Base-by-base conservation (phyloP, 2,329 filamentous ascomycete genomes). In the Zasmidium angulare region DNA sequence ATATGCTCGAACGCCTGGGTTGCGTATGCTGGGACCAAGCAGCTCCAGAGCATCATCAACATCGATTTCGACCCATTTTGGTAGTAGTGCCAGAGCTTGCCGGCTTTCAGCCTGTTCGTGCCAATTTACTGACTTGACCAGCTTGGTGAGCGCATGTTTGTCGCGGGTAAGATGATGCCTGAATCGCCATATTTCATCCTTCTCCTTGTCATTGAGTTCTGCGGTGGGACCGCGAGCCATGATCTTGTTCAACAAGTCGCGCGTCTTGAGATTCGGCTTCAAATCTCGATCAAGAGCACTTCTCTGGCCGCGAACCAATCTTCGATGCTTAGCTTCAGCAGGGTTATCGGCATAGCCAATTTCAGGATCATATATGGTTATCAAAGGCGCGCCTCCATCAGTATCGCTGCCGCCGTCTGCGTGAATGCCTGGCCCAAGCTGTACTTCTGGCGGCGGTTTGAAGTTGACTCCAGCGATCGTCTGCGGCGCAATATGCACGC, bases 41-140 rank as follows among this genome's bases (percentile, higher is more conserved):
- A 99, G 81, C 74, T 99, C 95, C 48, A 99, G 82, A 19, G 93
- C 95, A 78, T 98, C 95, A 69, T 99, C 96, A 3, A 99, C 88
- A 71, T 98, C 95, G 59, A 99, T 96, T 66, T 96, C 91, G 0
- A 90, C 96, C 95, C 95, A 99, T 68, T 93, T 93, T 0, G 89
- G 86, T 19, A 99, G 82, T 3, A 99, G 86, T 62, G 96, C 91
- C 22, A 95, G 90, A 4, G 93, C 93, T 77, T 97, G 92, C 60
- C 90, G 88, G 2, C 90, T 87, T 79, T 99, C 93, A 62, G 86
- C 86, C 50, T 85, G 84, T 73, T 96, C 93, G 52, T 85, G 86
- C 93, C 95, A 99, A 66, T 96, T 93, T 43, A 97, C 93, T 0
- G 93, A 97, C 75, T 98, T 99, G 73, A 98, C 91, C 68, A 99